A percentile compares a stretch with the other conserved stretches of the same genome.
Evolutionary conservation across 2,329 filamentous ascomycete genomes (phyloP).

Genomic region (Penicillium expansum): DNA sequence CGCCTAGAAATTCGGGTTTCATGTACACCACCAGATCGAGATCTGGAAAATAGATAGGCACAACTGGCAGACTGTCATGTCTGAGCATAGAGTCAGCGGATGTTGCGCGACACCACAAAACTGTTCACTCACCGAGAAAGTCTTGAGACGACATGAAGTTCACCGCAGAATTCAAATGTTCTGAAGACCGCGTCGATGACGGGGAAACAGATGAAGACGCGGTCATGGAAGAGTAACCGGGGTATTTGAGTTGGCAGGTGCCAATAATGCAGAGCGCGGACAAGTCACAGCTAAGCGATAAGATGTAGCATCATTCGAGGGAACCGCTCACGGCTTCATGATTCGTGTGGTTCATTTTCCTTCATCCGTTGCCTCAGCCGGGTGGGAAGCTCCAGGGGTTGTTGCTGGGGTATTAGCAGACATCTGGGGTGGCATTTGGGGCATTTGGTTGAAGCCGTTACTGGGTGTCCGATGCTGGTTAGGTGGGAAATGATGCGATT

Average conservation of each 20-base stretch:
- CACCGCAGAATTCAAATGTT: slow-evolving; percentile 6
- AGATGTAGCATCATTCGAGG: slow-evolving; percentile 3
- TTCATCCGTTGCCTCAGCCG: slow-evolving; percentile 46
- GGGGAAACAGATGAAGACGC: slow-evolving; percentile 4
- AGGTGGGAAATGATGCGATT: slow-evolving; percentile 60
- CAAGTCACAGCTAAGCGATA: slow-evolving; percentile 5
- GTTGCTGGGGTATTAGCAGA: slow-evolving; percentile 34
- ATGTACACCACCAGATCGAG: slow-evolving; percentile 8
- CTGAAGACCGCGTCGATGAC: not conserved
- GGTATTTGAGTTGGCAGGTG: slow-evolving; percentile 3
- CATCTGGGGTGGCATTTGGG: slow-evolving; percentile 46
- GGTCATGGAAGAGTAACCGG: slow-evolving; percentile 4
- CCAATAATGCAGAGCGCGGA: slow-evolving; percentile 3
- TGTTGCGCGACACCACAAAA: not conserved
- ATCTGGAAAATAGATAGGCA: slow-evolving; percentile 10
- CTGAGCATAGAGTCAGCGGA: slow-evolving; percentile 2
- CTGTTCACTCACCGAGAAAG: slow-evolving; percentile 8
- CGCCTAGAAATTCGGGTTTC: slow-evolving; percentile 4
- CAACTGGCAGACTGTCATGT: slow-evolving; percentile 9
- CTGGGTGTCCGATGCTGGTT: slow-evolving; percentile 57
- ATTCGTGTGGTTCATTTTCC: slow-evolving; percentile 44
- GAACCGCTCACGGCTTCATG: slow-evolving; percentile 5
- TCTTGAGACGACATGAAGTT: slow-evolving; percentile 8
- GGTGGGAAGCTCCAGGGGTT: slow-evolving; percentile 37
- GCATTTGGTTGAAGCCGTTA: slow-evolving; percentile 53